These are phyloP conservation scores for Cylindrodendrum hubeiense DNA, from an alignment of 2,329 filamentous ascomycete species.

Conservation along the genomic window DNA sequence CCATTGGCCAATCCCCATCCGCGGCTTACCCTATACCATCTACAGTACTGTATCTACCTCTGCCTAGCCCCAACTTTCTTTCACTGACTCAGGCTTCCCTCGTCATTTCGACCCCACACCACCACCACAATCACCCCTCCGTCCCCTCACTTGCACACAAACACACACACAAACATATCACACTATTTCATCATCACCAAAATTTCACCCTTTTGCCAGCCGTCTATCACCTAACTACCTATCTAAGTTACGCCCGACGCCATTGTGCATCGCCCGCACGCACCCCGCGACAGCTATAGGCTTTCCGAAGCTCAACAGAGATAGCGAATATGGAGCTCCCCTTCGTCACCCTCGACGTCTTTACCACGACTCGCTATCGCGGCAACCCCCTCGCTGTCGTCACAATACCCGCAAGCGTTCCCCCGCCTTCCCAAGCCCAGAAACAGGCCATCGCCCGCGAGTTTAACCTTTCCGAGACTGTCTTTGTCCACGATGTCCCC, in stretches of 20 bases:
- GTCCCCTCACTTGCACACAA: not conserved
- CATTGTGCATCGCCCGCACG: not conserved
- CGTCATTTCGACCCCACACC: not conserved
- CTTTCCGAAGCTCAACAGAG: not conserved
- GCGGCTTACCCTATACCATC: conserved; percentile 4
- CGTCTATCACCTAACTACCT: not conserved
- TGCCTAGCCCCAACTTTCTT: conserved; percentile 7
- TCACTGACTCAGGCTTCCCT: not conserved
- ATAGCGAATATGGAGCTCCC: conserved; percentile 52
- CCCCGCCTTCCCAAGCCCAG: conserved; percentile 60
- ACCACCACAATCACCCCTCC: conserved; percentile 1
- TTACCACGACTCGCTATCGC: conserved; percentile 62
- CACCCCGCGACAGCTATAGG: not conserved
- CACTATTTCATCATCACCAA: conserved; percentile 5
- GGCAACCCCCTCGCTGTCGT: conserved; percentile 74
- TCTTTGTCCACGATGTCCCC: conserved; percentile 67
- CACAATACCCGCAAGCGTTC: conserved; percentile 57
- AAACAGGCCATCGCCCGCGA: conserved; percentile 72
- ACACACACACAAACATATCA: not conserved
- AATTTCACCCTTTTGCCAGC: not conserved
- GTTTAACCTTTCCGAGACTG: conserved; percentile 74
- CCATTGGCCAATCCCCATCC: not conserved
- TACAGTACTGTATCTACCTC: not conserved
- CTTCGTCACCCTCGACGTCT: conserved; percentile 70
- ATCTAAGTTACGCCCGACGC: not conserved